Base-by-base conservation (phyloP, 2,329 filamentous ascomycete genomes). In the Colletotrichum sublineola region DNA sequence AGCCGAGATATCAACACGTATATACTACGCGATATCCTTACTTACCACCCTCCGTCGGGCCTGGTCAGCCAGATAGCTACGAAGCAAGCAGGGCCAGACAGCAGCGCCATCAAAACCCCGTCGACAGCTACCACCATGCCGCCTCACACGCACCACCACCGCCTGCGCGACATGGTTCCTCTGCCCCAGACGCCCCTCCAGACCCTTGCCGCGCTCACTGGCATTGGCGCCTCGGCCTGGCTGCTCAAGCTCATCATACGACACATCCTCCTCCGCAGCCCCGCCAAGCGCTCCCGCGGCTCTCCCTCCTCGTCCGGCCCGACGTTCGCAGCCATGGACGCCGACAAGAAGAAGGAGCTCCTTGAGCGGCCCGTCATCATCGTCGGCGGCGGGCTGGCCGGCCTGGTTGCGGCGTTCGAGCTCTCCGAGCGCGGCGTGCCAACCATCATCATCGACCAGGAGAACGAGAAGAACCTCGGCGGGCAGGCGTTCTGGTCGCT, bases 401-500 rank as follows among this genome's bases (percentile, higher is more conserved):
- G 88, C n/a, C 85, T 90, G 11, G 88, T 90, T 24, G 87, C 89
- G 4, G 88, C 88, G 55, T 88, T 85, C 75, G 88, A 90, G 80
- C 84, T 90, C 8, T 81, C 85, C 18, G 81, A 84, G 76, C 86
- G 83, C 71, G 80, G 83, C 63, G 80, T 90, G n/a, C 84, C 83
- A 2, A 83, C 83, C 46, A 71, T 90, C 61, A 79, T 90, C 53
- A 64, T 91, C 63, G 89, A 91, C 79, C 89, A 91, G 77, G 89
- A 91, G 77, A 87, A 86, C 70, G 83, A 82, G 40, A 79, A 83
- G 73, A 90, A 84, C 75, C 82, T 91, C 12, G 89, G 89, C 71
- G 89, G 89, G 2, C 89, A 91, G 78, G 89, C 89, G 8, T 91
- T 90, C 77, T 91, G 89, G 88, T 91, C 89, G 4, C 84, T 91